Base-by-base conservation (phyloP, 768 basidiomycete species). In the Lactarius trivialis region DNA sequence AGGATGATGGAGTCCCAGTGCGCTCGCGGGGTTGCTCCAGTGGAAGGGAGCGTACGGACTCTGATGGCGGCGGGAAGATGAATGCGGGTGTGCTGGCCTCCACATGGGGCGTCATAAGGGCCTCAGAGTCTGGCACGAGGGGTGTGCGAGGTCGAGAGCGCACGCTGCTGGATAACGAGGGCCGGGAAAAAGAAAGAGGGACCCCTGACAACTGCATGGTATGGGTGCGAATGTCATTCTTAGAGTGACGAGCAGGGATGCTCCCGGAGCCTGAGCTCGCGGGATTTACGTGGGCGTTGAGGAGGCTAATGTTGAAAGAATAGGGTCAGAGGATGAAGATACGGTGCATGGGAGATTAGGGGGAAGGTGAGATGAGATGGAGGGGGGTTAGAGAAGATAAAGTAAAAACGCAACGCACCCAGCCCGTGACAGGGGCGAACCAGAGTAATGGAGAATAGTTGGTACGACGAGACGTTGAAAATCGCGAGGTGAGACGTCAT, bases 151-250 rank as follows among this genome's bases (percentile, higher is more conserved):
- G 70, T 19, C 62, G 68, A 24, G 61, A 28, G 34, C 63, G 64
- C 28, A 68, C 65, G 54, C 64, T 65, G 15, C 39, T 58, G 30
- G 59, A 65, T 26, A 63, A 64, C 19, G 68, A 67, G 4, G 72
- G 67, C 39, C 59, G 49, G 30, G 72, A 70, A 7, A 74, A 70
- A 17, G 79, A 72, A 59, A 75, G 49, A 4, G 79, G 73, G 71
- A 84, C 79, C 57, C 75, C 76, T 19, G 88, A 87, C 3, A 91
- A 76, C 56, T 85, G 78, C 70, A 91, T 78, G 0, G 89, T 90
- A 65, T 75, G 79, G 36, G 82, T 76, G 19, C 89, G 83, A 63
- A 91, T 91, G 32, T 79, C 77, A 65, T 80, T 80, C 65, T 83
- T 84, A 1, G 83, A 83, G 67, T 84, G 87, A 9, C 81, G 76